These are phyloP conservation scores for Salix dunnii DNA, from an alignment of 345 rosid genomes.

Conservation along the genomic window DNA sequence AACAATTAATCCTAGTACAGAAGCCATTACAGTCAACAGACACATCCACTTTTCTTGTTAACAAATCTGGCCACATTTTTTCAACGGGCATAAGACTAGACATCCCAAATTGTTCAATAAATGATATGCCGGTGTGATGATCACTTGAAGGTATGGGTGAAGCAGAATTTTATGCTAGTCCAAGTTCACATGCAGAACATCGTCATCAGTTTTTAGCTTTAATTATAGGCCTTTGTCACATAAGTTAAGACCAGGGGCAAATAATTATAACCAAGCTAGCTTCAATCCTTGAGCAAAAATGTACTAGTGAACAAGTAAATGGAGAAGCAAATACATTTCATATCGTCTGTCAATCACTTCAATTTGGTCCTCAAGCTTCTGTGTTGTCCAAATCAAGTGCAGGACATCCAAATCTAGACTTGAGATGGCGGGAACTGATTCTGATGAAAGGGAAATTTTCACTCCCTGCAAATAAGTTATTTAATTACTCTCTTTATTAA, in stretches of 20 bases:
- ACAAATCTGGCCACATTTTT: not conserved
- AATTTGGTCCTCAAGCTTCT: slow-evolving; percentile 83
- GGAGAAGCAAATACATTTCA: slow-evolving; percentile 45
- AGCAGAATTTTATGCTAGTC: not conserved
- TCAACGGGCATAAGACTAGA: not conserved
- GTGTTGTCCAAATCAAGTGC: slow-evolving; percentile 71
- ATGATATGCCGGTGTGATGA: not conserved
- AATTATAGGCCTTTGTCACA: not conserved
- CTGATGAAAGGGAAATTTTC: slow-evolving; percentile 64
- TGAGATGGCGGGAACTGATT: slow-evolving; percentile 47
- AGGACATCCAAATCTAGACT: slow-evolving; percentile 66
- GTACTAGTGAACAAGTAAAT: slow-evolving; percentile 3
- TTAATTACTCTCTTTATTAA: slow-evolving; percentile 1
- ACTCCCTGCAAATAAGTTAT: slow-evolving; percentile 56
- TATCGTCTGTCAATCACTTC: slow-evolving; percentile 58
- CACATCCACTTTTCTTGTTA: not conserved
- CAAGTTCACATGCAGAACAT: not conserved
- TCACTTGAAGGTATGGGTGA: not conserved
- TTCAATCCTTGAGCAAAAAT: not conserved
- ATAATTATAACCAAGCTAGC: not conserved
- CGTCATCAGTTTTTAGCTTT: not conserved
- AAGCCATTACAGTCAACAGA: too few species aligned
- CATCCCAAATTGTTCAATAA: slow-evolving; percentile 11
- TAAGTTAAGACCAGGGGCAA: not conserved
- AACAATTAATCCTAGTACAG: not conserved